A percentile compares a stretch with the other conserved stretches of the same genome.
phyloP scores from a whole-genome alignment of 352 stramenopile species.

The Globisporangium paddicum region DNA sequence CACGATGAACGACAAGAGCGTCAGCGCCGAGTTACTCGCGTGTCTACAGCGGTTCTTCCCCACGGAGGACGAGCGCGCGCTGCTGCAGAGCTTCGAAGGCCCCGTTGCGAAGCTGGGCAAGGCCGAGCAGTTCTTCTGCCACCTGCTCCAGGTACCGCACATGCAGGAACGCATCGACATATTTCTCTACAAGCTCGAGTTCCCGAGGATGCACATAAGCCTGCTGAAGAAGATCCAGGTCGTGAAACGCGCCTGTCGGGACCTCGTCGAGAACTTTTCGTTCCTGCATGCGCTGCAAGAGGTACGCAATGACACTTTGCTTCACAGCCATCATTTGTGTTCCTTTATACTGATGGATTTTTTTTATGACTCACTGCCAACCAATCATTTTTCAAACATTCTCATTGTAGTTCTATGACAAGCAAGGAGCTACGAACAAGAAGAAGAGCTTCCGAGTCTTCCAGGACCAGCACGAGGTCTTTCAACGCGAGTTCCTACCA shows the following conservation, averaged over 20 bases:
- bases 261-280: constrained; percentile 67
- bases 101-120: constrained; percentile 49
- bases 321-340: neutral
- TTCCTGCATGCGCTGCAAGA: constrained; percentile 48
- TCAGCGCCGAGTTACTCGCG: constrained; percentile 54
- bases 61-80: constrained; percentile 51
- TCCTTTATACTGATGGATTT: too few species aligned
- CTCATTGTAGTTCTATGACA: constrained; percentile 41
- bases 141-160: constrained; percentile 52
- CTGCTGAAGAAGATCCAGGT: constrained; percentile 44
- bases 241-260: constrained; percentile 56
- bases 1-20: constrained; percentile 46
- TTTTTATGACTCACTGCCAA: neutral
- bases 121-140: constrained; percentile 67
- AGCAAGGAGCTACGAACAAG: constrained; percentile 6
- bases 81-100: constrained; percentile 38
- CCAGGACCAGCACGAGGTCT: constrained; percentile 18
- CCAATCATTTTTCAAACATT: neutral
- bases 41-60: constrained; percentile 79
- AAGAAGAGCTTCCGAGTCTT: constrained; percentile 35
- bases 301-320: constrained; percentile 17
- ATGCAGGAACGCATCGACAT: constrained; percentile 65
- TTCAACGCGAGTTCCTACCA: constrained; percentile 30
- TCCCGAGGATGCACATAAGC: constrained; percentile 32
- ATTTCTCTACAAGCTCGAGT: constrained; percentile 78